A percentile compares a stretch with the other conserved stretches of the same genome.
Evolutionary conservation across 129 eudicot genomes (phyloP).

Genomic region (Ambrosia artemisiifolia): DNA sequence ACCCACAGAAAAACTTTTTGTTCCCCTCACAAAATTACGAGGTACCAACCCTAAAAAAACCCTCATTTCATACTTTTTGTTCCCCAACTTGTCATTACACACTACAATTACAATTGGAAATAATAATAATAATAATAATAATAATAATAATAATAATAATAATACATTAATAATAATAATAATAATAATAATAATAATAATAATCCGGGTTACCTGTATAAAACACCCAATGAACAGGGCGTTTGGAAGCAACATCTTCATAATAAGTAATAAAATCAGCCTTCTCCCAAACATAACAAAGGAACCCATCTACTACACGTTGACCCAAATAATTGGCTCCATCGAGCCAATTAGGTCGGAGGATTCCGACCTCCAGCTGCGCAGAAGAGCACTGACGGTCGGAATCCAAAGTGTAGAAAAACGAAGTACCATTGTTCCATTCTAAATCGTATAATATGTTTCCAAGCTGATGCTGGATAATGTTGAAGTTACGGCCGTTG

Average conservation of each 20-base stretch:
- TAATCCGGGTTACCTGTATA: slow-evolving; percentile 48
- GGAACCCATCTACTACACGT: slow-evolving; percentile 41
- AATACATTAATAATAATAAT: not conserved
- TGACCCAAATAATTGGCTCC: slow-evolving; percentile 75
- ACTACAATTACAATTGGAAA: not conserved
- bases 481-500: slow-evolving; percentile 87
- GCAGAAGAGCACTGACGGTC: slow-evolving; percentile 29
- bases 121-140: not conserved
- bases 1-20: too few species aligned
- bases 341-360: slow-evolving; percentile 83
- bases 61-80: too few species aligned
- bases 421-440: slow-evolving; percentile 78
- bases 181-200: not conserved
- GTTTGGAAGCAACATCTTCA: slow-evolving; percentile 60
- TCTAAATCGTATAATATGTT: slow-evolving; percentile 59
- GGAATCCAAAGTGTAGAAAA: slow-evolving; percentile 34
- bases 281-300: slow-evolving; percentile 76
- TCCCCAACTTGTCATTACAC: not conserved
- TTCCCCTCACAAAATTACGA: too few species aligned
- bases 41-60: too few species aligned
- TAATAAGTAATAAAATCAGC: slow-evolving; percentile 74
- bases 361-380: slow-evolving; percentile 58
- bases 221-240: slow-evolving; percentile 82
- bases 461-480: slow-evolving; percentile 69
- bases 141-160: not conserved